Evolutionary conservation across 2,329 filamentous ascomycete species (phyloP).

Genomic region (Alternaria sp.): DNA sequence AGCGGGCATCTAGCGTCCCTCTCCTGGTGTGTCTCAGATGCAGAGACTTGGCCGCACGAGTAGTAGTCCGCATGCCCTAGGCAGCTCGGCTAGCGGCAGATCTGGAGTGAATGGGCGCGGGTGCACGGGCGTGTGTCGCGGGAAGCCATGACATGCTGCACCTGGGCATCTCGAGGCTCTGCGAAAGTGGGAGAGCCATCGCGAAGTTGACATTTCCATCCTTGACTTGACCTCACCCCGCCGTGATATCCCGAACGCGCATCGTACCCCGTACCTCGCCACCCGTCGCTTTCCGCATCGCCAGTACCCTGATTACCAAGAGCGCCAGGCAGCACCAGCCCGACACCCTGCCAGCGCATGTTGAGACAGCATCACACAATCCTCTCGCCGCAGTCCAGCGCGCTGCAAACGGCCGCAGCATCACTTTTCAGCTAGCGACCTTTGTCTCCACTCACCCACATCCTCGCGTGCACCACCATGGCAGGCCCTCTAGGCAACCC

Average conservation of each 20-base stretch:
- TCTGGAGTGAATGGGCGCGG: constrained; percentile 13
- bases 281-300: background rate
- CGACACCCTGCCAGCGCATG: constrained; percentile 4
- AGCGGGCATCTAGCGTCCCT: constrained; percentile 5
- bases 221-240: background rate
- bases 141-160: constrained; percentile 1
- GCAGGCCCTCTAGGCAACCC: constrained; percentile 37
- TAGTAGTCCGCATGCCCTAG: constrained; percentile 12
- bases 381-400: constrained; percentile 1
- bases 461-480: constrained; percentile 32
- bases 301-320: background rate
- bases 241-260: background rate
- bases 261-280: background rate
- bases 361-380: background rate
- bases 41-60: constrained; percentile 13
- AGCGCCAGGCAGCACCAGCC: constrained; percentile 21
- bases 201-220: background rate
- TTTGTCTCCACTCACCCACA: constrained; percentile 4
- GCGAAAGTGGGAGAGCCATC: background rate
- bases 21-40: constrained; percentile 11
- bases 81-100: constrained; percentile 15
- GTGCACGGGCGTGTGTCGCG: constrained; percentile 10
- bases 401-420: background rate
- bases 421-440: background rate
- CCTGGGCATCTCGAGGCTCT: constrained; percentile 7